phyloP scores from a whole-genome alignment of 805 yeast genomes.

The Peterozyma xylosa region DNA sequence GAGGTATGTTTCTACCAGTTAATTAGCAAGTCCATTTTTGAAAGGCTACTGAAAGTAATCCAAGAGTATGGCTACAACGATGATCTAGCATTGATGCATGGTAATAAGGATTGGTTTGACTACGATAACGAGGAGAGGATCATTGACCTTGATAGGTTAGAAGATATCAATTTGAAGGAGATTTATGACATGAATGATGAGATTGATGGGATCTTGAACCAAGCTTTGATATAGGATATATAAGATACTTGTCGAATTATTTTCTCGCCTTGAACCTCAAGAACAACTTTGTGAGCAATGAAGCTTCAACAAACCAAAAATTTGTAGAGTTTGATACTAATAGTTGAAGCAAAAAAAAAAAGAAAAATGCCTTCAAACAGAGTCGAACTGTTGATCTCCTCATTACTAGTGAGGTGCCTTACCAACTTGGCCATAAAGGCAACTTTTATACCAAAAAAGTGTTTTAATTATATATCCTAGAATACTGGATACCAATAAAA shows the following conservation, averaged over 20 bases:
- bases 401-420: slow-evolving; percentile 7
- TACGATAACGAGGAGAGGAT: slow-evolving; percentile 10
- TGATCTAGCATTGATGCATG: slow-evolving; percentile 13
- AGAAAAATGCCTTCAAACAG: background rate
- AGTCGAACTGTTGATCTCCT: slow-evolving; percentile 7
- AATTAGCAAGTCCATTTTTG: slow-evolving; percentile 7
- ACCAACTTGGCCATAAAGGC: slow-evolving; percentile 7
- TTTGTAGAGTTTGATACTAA: too few relatives aligned
- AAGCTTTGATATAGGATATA: too few relatives aligned
- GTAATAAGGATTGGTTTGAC: slow-evolving; percentile 14
- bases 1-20: slow-evolving; percentile 22
- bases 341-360: too few relatives aligned
- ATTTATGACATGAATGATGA: too few relatives aligned
- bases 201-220: too few relatives aligned
- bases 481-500: too few relatives aligned
- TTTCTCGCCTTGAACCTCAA: too few relatives aligned
- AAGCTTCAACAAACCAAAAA: too few relatives aligned
- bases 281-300: too few relatives aligned
- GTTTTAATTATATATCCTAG: too few relatives aligned
- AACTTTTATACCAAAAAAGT: background rate
- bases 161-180: slow-evolving; percentile 1
- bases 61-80: background rate
- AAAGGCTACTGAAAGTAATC: background rate
- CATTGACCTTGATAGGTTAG: slow-evolving; percentile 10
- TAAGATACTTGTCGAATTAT: too few relatives aligned